These are phyloP conservation scores for Eucalyptus polyanthemos DNA, from an alignment of 345 rosid genomes.

Conservation along the genomic window DNA sequence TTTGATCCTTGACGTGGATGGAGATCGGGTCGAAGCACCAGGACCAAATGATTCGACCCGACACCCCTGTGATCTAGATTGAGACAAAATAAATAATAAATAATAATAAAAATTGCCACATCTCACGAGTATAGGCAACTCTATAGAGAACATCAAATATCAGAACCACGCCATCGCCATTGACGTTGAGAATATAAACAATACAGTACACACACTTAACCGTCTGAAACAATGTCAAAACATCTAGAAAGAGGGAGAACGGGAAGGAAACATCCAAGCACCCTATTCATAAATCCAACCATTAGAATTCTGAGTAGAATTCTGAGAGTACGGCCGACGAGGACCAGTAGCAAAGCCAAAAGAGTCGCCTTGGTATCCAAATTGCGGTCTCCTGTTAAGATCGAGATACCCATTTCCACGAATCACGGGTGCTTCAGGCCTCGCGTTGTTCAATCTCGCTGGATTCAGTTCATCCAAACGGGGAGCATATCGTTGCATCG, in stretches of 20 bases:
- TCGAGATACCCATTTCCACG: conserved; percentile 3
- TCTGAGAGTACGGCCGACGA: conserved; percentile 5
- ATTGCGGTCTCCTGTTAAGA: not conserved
- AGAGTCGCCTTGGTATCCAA: not conserved
- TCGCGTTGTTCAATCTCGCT: conserved; percentile 14
- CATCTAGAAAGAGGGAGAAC: not conserved
- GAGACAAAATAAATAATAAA: not conserved
- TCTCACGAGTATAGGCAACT: not conserved
- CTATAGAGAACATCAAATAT: not conserved
- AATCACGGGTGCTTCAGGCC: conserved; percentile 16
- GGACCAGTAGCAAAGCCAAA: conserved; percentile 43
- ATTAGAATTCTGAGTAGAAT: conserved; percentile 11
- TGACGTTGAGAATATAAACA: not conserved
- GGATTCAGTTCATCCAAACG: conserved; percentile 46
- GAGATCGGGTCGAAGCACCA: not conserved
- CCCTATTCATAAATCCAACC: conserved; percentile 75
- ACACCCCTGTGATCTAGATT: not conserved
- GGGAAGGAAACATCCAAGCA: not conserved
- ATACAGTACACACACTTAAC: not conserved
- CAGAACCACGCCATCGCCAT: not conserved
- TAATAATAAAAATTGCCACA: not conserved
- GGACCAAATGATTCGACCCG: not conserved
- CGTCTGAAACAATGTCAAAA: not conserved
- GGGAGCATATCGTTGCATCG: conserved; percentile 53
- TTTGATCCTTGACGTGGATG: not conserved